phyloP scores from a whole-genome alignment of 495 filamentous ascomycete species.

The Rhypophila decipiens region DNA sequence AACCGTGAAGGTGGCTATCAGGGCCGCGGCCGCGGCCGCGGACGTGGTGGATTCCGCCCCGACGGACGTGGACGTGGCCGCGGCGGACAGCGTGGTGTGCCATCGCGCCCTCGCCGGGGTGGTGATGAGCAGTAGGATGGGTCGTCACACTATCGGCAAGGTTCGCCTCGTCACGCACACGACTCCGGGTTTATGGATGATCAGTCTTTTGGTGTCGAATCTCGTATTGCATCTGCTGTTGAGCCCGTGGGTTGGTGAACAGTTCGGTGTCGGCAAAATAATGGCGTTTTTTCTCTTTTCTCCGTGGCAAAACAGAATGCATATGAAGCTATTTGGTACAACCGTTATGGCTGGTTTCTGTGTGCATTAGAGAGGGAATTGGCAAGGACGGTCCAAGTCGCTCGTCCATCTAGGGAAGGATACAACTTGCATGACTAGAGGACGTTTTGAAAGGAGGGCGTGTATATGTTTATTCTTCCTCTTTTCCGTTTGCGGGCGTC shows the following conservation, averaged over 20 bases:
- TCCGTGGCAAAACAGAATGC: background rate
- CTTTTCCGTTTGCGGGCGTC: no score
- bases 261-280: conserved; percentile 11
- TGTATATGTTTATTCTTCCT: no score
- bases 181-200: background rate
- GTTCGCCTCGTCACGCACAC: conserved; percentile 1
- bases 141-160: no score
- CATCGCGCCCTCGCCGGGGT: conserved; percentile 16
- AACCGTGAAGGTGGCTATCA: conserved; percentile 52
- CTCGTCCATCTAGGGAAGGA: no score
- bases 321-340: no score
- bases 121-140: conserved; percentile 14
- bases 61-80: conserved; percentile 34
- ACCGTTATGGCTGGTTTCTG: no score
- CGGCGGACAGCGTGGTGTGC: conserved; percentile 22
- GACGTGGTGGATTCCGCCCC: conserved; percentile 40
- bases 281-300: conserved; percentile 19
- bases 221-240: conserved; percentile 16
- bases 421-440: no score
- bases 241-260: no score
- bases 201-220: conserved; percentile 11
- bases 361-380: no score
- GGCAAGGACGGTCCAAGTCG: no score
- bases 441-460: no score
- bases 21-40: conserved; percentile 44